A percentile compares a stretch with the other conserved stretches of the same genome.
Evolutionary conservation across 495 filamentous ascomycete species (phyloP).

Genomic region (Penicillium herquei): DNA sequence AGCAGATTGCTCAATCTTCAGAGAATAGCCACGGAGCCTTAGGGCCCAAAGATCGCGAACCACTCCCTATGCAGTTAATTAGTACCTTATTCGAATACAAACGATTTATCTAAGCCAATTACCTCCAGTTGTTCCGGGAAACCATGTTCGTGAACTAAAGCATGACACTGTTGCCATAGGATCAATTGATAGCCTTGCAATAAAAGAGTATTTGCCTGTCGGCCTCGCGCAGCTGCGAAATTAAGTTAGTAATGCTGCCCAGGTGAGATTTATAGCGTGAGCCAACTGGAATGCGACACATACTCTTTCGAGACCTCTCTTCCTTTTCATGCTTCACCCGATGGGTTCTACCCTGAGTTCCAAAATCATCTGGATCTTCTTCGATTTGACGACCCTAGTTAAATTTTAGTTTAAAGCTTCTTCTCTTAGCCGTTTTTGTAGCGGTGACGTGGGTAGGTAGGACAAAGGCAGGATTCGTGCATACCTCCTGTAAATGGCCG

Average conservation of each 20-base stretch:
- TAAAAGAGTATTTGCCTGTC: slow-evolving; percentile 70
- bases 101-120: slow-evolving; percentile 1
- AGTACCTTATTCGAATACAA: background rate
- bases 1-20: slow-evolving; percentile 33
- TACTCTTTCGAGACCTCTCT: slow-evolving; percentile 53
- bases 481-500: slow-evolving; percentile 63
- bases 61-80: slow-evolving; percentile 38
- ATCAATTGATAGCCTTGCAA: slow-evolving; percentile 85
- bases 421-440: background rate
- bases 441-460: slow-evolving; percentile 1
- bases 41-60: slow-evolving; percentile 71
- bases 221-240: slow-evolving; percentile 52
- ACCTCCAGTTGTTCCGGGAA: slow-evolving; percentile 68
- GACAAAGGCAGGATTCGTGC: slow-evolving; percentile 2
- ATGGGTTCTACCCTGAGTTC: slow-evolving; percentile 58
- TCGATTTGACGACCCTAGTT: slow-evolving; percentile 53
- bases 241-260: slow-evolving; percentile 7
- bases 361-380: slow-evolving; percentile 75
- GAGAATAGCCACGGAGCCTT: slow-evolving; percentile 52
- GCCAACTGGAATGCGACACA: slow-evolving; percentile 1
- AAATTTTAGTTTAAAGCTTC: background rate
- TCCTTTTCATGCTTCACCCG: slow-evolving; percentile 52
- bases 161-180: slow-evolving; percentile 69
- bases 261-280: too few species aligned
- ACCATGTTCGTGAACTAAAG: slow-evolving; percentile 57